phyloP scores from a whole-genome alignment of 2,329 filamentous ascomycete genomes.

The Leptographium radiaticola region DNA sequence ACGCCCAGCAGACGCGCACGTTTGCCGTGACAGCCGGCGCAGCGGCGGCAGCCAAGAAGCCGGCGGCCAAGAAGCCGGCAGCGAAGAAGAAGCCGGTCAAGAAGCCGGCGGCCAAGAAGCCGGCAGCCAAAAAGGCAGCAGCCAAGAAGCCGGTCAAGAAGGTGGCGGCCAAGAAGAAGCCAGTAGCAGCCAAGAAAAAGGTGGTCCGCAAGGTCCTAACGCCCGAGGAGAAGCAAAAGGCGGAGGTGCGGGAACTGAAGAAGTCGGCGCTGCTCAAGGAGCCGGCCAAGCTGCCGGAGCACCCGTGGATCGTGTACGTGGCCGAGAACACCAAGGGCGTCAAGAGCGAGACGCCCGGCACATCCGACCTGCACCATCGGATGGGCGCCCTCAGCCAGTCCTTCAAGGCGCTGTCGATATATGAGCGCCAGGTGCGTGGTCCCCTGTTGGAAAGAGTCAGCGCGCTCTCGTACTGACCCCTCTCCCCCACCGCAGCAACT shows the following conservation, averaged over 20 bases:
- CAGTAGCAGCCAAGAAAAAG: slow-evolving; percentile 3
- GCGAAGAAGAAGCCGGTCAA: slow-evolving; percentile 15
- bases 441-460: background rate
- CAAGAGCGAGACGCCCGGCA: background rate
- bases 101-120: slow-evolving; percentile 13
- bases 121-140: slow-evolving; percentile 14
- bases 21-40: slow-evolving; percentile 2
- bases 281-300: slow-evolving; percentile 20
- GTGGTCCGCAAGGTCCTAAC: slow-evolving; percentile 18
- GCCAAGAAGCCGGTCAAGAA: slow-evolving; percentile 15
- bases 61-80: slow-evolving; percentile 14
- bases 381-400: slow-evolving; percentile 17
- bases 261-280: slow-evolving; percentile 27
- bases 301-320: slow-evolving; percentile 26
- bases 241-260: slow-evolving; percentile 23
- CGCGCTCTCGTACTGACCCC: background rate
- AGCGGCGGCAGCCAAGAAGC: slow-evolving; percentile 3
- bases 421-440: slow-evolving; percentile 31
- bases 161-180: slow-evolving; percentile 9
- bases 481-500: slow-evolving; percentile 20
- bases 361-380: slow-evolving; percentile 6
- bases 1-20: slow-evolving; percentile 1
- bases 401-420: slow-evolving; percentile 26
- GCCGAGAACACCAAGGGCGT: slow-evolving; percentile 17
- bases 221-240: slow-evolving; percentile 24